Conservation (phyloP, 2,329 filamentous ascomycete genomes). For the Ophiostoma sp. region DNA sequence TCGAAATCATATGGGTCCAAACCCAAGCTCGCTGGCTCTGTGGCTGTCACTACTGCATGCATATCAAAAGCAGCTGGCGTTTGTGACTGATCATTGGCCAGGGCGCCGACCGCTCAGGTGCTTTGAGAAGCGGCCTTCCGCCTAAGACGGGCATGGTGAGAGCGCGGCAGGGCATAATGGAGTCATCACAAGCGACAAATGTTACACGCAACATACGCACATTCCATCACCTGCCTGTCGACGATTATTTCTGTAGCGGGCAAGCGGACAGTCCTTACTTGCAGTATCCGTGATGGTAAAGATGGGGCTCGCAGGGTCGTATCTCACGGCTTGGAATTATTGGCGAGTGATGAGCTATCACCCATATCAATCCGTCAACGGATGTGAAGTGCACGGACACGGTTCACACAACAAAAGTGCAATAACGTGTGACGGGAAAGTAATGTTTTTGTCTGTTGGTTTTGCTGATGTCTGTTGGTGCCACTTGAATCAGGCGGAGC, state of each 20-base stretch:
- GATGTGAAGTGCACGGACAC: background rate
- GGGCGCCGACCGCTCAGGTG: background rate
- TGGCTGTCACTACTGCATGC: constrained; percentile 11
- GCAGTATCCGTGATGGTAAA: background rate
- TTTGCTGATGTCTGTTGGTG: constrained; percentile 1
- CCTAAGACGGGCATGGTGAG: background rate
- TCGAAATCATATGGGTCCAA: background rate
- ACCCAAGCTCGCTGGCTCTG: background rate
- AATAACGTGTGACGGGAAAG: background rate
- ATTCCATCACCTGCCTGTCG: background rate
- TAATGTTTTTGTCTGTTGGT: background rate
- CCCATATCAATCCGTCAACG: background rate
- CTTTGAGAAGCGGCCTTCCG: background rate
- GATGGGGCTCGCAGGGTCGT: background rate
- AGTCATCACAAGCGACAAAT: background rate
- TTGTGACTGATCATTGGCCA: constrained; percentile 6
- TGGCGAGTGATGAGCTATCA: background rate
- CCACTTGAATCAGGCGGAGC: background rate
- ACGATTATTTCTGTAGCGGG: background rate
- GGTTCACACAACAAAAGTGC: no score
- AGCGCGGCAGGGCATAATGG: background rate
- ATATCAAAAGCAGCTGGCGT: background rate
- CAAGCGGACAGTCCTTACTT: background rate
- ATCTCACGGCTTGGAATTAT: background rate
- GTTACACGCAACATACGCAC: background rate